Evolutionary conservation across 1,284 basidiomycete genomes (phyloP), one percentile per base, ranked within the genome.

Genomic region (Wallemia mellicola): DNA sequence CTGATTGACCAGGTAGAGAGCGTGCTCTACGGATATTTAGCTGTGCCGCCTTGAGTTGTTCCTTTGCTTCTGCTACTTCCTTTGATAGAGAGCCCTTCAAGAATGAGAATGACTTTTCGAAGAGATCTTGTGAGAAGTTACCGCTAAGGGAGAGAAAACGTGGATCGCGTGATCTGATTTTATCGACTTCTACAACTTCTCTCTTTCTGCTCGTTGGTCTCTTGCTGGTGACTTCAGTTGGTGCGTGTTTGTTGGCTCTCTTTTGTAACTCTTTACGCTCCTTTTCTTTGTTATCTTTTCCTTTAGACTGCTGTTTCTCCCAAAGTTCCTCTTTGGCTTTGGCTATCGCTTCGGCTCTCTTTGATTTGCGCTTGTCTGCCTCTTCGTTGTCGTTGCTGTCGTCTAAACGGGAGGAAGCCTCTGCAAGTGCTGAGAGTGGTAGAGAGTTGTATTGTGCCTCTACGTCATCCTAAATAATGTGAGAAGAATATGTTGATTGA

Each of bases 201-300:
- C 88, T 75, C 60, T 75, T 76, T 15, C 91, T 78, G 1, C 83
- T 79, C 1, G 94, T 86, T 0, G 87, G 86, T 64, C 77, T 77
- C 69, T 92, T 94, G 0, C 88, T 86, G 5, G 83, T 83, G 62
- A 86, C 74, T 65, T 87, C 86, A 38, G 73, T 77, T 2, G 88
- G 92, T 83, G 91, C 88, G 72, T 94, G 83, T 68, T 96, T 96
- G 68, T 78, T 79, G 2, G 77, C 70, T 56, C 91, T 75, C 68
- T 82, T 83, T 24, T 74, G 67, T 3, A 77, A 73, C 60, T 75
- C 73, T 28, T 68, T 71, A 59, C 72, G 72, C 32, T 68, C 67
- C 63, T 72, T 72, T 59, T 69, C 64, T 28, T 28, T 55, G 57
- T 60, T 60, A 56, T 69, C 62, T 15, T 33, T 25, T 54, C 61